Evolutionary conservation across 108 stramenopile species (phyloP), one percentile per base, ranked within the genome.

Genomic region (Cyclotella choctawhatcheeana): DNA sequence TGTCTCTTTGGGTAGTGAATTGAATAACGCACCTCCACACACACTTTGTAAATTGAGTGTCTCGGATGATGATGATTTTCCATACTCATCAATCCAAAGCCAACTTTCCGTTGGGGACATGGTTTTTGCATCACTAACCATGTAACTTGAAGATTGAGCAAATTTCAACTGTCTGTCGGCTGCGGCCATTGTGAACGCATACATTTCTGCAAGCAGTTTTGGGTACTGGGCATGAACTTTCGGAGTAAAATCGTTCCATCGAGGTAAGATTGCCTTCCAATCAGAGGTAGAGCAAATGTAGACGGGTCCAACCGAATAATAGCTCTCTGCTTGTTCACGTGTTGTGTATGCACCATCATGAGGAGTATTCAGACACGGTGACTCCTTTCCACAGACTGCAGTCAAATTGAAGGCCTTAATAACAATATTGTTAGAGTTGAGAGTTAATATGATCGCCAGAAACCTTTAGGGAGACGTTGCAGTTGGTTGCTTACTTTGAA

Each of bases 191-290:
- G 85, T 82, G 67, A 92, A 97, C 0, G 79, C 95, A 75, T 89
- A 97, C 97, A 97, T 97, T 74, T 97, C 97, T 32, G 95, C 91
- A 27, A 98, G 64, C 17, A 96, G 68, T 32, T 88, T 68, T 10
- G 91, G 88, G 44, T 89, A 89, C 33, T 88, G 77, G 24, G 74
- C 74, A 63, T 92, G 85, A 5, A 91, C 88, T n/a, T 74, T 31
- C 10, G 89, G 87, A 7, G 85, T 90, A 66, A 89, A 83, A 10
- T 79, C 80, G 10, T 82, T 17, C 93, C 93, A 93, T 26, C 72
- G 78, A 14, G 71, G 45, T 30, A 58, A 73, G 59, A 73, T 82
- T 64, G 25, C 52, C 29, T 56, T 79, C 89, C 85, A 93, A 71
- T 93, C 90, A 40, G 67, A 62, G 8, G 67, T 88, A 14, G 88